These are phyloP conservation scores for Apiospora kogelbergensis DNA, from an alignment of 2,329 filamentous ascomycete species.

Conservation along the genomic window DNA sequence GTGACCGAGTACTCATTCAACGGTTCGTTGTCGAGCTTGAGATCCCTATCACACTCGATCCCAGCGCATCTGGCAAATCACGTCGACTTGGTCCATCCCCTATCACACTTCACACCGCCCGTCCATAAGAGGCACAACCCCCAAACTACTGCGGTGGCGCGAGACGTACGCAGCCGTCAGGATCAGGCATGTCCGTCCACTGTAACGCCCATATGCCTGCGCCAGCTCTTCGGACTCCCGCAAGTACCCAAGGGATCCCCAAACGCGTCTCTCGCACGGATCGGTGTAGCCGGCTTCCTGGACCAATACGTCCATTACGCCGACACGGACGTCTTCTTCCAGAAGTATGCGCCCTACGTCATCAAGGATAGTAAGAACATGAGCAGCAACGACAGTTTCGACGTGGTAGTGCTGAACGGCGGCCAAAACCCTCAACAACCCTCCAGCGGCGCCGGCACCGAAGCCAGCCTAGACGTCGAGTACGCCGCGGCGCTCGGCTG, in stretches of 20 bases:
- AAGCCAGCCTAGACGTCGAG: conserved; percentile 15
- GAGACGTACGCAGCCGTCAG: conserved; percentile 14
- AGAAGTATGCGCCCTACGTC: conserved; percentile 33
- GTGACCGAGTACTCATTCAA: conserved; percentile 43
- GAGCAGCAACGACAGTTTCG: conserved; percentile 32
- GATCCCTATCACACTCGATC: conserved; percentile 45
- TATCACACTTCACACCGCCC: conserved; percentile 50
- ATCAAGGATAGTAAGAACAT: conserved; percentile 30
- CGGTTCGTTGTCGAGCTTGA: conserved; percentile 37
- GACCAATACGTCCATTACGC: conserved; percentile 46
- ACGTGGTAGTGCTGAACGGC: conserved; percentile 22
- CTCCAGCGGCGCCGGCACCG: conserved; percentile 2
- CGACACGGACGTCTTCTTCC: conserved; percentile 42
- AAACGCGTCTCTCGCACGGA: conserved; percentile 34
- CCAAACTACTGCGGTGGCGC: too few relatives aligned
- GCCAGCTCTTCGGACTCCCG: conserved; percentile 24
- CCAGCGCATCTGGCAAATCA: conserved; percentile 37
- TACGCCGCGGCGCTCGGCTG: conserved; percentile 9
- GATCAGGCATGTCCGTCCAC: conserved; percentile 23
- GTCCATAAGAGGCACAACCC: not conserved
- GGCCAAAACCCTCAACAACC: conserved; percentile 9
- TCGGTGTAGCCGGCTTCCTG: conserved; percentile 51
- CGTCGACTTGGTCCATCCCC: conserved; percentile 48
- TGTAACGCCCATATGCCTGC: conserved; percentile 19
- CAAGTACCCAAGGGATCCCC: conserved; percentile 26